Evolutionary conservation across 768 basidiomycete genomes (phyloP), one percentile per base, ranked within the genome.

Genomic region (Rossbeevera mucosa): DNA sequence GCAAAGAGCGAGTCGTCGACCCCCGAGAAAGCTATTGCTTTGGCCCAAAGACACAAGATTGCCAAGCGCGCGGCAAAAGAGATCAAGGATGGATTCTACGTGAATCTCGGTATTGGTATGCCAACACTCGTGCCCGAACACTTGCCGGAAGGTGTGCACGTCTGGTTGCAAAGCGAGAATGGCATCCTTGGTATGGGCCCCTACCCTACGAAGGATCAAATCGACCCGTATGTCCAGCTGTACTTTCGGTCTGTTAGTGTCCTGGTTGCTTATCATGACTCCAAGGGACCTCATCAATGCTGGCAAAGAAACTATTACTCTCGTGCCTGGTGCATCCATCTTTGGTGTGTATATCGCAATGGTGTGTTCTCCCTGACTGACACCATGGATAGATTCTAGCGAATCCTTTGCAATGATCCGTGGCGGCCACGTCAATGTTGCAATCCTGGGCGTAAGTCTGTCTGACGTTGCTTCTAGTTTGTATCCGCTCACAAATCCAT

Each of bases 341-440:
- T 97, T 97, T 66, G 94, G 90, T 87, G 58, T 48, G 84, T 66
- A 24, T 20, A 31, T 48, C 22, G 12, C 30, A 22, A 25, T 4
- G n/a, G 4, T 14, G 6, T 21, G 22, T 7, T 26, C 3, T 31
- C 33, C 7, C 26, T 25, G 38, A 42, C 50, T 53, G 33, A 58
- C 29, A 16, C 30, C 26, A 38, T 24, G 21, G 13, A 20, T 49
- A 54, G 89, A 94, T 71, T 94, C 92, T 4, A 83, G 83, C 60
- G 94, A 96, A 71, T 94, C 91, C 3, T 97, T 97, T 63, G 89
- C 88, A 11, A 97, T 97, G 94, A 96, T 97, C 71, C 89, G 94
- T 48, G 94, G 94, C 42, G 94, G 94, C 5, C 94, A 97, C 71
- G 82, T 97, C 46, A 84, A 97, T 59, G 89, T 95, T 44, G 85